Evolutionary conservation across 2,329 filamentous ascomycete species (phyloP).

Genomic region (Lasiodiplodia hormozganensis): DNA sequence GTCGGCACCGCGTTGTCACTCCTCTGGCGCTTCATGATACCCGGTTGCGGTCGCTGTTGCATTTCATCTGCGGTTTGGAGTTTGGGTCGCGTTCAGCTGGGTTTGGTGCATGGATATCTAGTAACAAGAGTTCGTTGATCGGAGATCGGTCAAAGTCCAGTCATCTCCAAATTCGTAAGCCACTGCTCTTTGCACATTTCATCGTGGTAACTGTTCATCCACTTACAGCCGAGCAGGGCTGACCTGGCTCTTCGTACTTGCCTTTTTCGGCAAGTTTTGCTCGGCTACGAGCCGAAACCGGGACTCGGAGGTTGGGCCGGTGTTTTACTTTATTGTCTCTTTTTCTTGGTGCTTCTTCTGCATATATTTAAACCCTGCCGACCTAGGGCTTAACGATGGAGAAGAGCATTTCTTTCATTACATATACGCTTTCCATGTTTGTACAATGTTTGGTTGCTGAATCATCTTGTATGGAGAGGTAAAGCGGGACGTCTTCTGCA

Average conservation of each 20-base stretch:
- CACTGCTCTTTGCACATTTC: neutral
- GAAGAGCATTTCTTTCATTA: too few species aligned
- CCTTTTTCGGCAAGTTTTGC: constrained; percentile 1
- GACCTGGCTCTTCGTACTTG: neutral
- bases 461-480: too few species aligned
- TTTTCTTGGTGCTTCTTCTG: neutral
- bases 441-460: too few species aligned
- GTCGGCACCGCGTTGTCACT: neutral
- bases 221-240: neutral
- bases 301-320: neutral
- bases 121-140: neutral
- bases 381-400: neutral
- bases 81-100: neutral
- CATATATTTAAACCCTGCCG: neutral
- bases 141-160: neutral
- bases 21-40: constrained; percentile 12
- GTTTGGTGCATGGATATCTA: neutral
- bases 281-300: neutral
- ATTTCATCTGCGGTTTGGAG: constrained; percentile 15
- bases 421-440: too few species aligned
- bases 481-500: too few species aligned
- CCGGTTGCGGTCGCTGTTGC: constrained; percentile 12
- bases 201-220: neutral
- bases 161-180: neutral
- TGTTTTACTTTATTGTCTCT: neutral